phyloP scores from a whole-genome alignment of 208 protist genomes.

The Tritrichomonas foetus region DNA sequence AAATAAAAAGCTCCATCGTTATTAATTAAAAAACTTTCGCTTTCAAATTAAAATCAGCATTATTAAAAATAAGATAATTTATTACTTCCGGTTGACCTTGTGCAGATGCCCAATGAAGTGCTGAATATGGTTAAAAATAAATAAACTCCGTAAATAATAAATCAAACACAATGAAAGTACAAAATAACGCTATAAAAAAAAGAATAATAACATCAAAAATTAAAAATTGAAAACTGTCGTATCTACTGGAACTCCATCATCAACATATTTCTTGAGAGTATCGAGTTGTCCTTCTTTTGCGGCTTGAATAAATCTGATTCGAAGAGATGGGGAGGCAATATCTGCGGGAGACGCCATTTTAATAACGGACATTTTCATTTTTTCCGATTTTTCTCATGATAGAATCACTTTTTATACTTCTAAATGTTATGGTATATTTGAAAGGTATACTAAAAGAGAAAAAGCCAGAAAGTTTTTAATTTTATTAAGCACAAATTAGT shows the following conservation, averaged over 20 bases:
- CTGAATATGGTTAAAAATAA: not conserved
- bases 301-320: conserved; percentile 22
- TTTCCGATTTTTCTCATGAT: too few relatives aligned
- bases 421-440: too few relatives aligned
- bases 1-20: conserved; percentile 13
- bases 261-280: not conserved
- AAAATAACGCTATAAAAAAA: not conserved
- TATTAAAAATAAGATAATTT: not conserved
- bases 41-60: not conserved
- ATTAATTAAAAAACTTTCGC: not conserved
- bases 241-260: not conserved
- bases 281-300: conserved; percentile 29
- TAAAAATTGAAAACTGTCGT: not conserved
- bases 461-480: too few relatives aligned
- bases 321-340: not conserved
- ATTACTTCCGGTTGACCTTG: conserved; percentile 30
- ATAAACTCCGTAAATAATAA: conserved; percentile 5
- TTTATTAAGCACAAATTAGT: too few relatives aligned
- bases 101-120: conserved; percentile 40
- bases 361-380: too few relatives aligned
- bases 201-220: not conserved
- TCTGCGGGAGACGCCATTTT: too few relatives aligned
- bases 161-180: too few relatives aligned
- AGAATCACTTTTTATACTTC: too few relatives aligned
- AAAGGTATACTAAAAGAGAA: too few relatives aligned